A percentile compares a stretch with the other conserved stretches of the same genome.
Evolutionary conservation across 176 grass and related monocot species (phyloP).

Genomic region (Phoenix roebelenii): DNA sequence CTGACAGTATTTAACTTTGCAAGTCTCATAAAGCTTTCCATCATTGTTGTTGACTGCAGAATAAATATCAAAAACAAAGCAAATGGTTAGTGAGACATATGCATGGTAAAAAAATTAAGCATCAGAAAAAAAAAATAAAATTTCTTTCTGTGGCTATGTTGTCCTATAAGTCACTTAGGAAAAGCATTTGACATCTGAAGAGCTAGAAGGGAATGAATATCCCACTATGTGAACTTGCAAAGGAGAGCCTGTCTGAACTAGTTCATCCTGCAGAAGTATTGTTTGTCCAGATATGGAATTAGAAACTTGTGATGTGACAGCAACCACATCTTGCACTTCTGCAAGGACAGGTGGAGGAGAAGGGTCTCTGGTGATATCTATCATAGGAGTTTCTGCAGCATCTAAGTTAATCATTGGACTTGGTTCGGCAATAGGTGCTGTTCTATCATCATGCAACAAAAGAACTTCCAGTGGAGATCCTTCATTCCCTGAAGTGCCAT

Average conservation of each 20-base stretch:
- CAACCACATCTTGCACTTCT: conserved; percentile 34
- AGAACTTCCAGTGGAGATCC: conserved; percentile 41
- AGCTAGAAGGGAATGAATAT: neutral
- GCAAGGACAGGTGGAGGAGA: conserved; percentile 40
- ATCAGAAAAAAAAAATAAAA: no score
- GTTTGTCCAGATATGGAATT: conserved; percentile 18
- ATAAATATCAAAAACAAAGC: conserved; percentile 5
- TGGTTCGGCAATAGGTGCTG: conserved; percentile 8
- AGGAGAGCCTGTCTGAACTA: conserved; percentile 33
- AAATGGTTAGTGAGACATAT: conserved; percentile 1
- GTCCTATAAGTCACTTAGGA: no score
- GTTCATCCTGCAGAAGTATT: conserved; percentile 31
- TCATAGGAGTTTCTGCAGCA: conserved; percentile 23
- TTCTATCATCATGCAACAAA: conserved; percentile 33
- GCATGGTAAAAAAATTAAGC: neutral
- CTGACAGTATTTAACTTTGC: conserved; percentile 46
- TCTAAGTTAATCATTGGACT: conserved; percentile 15
- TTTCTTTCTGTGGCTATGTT: no score
- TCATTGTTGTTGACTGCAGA: conserved; percentile 37
- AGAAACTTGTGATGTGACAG: conserved; percentile 20
- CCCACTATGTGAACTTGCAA: conserved; percentile 43
- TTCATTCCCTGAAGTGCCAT: conserved; percentile 12
- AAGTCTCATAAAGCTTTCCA: conserved; percentile 47
- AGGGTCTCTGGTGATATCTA: conserved; percentile 43
- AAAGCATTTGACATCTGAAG: no score